These are phyloP conservation scores for Chlamydomonas incerta DNA, from an alignment of 139 green algal genomes.

Conservation along the genomic window DNA sequence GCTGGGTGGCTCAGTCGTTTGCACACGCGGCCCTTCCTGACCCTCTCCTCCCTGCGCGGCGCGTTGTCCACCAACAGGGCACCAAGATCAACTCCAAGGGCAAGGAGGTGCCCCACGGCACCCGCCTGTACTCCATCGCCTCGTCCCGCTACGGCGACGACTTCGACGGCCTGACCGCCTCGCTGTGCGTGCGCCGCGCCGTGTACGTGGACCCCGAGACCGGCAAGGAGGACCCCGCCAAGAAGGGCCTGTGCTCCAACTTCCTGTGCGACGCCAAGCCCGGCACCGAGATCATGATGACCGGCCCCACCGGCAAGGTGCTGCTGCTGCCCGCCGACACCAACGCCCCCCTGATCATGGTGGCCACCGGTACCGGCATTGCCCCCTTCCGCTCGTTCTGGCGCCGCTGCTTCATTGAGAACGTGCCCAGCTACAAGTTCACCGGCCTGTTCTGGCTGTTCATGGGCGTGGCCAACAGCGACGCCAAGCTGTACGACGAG, in stretches of 20 bases:
- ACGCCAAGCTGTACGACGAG: constrained; percentile 97
- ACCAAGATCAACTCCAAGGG: constrained; percentile 96
- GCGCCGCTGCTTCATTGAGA: constrained; percentile 95
- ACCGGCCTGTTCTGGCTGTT: constrained; percentile 97
- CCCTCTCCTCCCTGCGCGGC: too few species aligned
- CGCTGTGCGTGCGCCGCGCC: constrained; percentile 95
- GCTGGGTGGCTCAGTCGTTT: too few species aligned
- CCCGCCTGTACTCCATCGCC: constrained; percentile 99
- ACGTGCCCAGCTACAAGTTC: constrained; percentile 96
- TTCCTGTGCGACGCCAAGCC: constrained; percentile 97
- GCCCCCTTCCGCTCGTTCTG: constrained; percentile 98
- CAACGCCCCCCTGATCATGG: constrained; percentile 94
- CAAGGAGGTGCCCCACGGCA: constrained; percentile 95
- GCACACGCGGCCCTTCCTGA: too few species aligned
- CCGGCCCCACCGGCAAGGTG: constrained; percentile 97
- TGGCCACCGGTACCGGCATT: constrained; percentile 99
- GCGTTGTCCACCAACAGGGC: constrained; percentile 79
- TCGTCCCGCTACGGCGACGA: constrained; percentile 95
- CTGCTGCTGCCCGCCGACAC: constrained; percentile 94
- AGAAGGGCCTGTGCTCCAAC: constrained; percentile 99
- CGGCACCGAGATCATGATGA: constrained; percentile 95
- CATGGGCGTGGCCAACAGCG: constrained; percentile 98
- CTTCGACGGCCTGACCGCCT: constrained; percentile 96
- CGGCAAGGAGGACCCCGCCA: constrained; percentile 93
- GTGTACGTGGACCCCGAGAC: constrained; percentile 91